These are phyloP conservation scores for Porodaedalea pini DNA, from an alignment of 1,284 basidiomycete genomes.

Conservation along the genomic window DNA sequence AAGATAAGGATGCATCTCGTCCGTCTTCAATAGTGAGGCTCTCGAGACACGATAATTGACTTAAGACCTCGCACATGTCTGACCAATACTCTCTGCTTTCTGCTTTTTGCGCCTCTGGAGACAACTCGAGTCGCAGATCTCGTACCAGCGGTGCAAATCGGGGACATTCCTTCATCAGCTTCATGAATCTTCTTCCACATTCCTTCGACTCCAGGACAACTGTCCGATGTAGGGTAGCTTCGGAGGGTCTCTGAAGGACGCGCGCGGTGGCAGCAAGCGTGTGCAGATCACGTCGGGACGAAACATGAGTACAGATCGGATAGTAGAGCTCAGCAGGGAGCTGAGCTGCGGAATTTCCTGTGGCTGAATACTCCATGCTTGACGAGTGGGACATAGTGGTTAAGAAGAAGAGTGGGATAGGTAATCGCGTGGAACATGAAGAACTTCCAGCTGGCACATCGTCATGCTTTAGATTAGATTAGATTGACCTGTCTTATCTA, in stretches of 20 bases:
- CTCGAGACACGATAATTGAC: not conserved
- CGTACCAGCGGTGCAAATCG: constrained; percentile 7
- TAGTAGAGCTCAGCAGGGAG: constrained; percentile 13
- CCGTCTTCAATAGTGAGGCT: constrained; percentile 9
- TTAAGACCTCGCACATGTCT: not conserved
- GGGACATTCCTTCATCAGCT: not conserved
- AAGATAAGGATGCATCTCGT: not conserved
- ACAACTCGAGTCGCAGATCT: constrained; percentile 4
- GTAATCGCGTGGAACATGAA: not conserved
- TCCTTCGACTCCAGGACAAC: not conserved
- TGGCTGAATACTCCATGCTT: not conserved
- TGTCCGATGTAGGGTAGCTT: not conserved
- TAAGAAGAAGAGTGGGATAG: not conserved
- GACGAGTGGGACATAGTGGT: not conserved
- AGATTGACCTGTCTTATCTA: not conserved
- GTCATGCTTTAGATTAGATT: not conserved
- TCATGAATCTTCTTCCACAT: not conserved
- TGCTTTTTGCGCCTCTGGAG: not conserved
- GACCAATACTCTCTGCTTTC: constrained; percentile 1
- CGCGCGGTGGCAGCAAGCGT: constrained; percentile 4
- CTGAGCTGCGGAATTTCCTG: not conserved
- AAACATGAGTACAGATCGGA: constrained; percentile 2
- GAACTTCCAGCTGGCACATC: no score
- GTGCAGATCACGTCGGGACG: constrained; percentile 1
- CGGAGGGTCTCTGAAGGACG: constrained; percentile 13